Evolutionary conservation across 1,139 yeast genomes (phyloP).

Genomic region (Scheffersomyces parashehatae): DNA sequence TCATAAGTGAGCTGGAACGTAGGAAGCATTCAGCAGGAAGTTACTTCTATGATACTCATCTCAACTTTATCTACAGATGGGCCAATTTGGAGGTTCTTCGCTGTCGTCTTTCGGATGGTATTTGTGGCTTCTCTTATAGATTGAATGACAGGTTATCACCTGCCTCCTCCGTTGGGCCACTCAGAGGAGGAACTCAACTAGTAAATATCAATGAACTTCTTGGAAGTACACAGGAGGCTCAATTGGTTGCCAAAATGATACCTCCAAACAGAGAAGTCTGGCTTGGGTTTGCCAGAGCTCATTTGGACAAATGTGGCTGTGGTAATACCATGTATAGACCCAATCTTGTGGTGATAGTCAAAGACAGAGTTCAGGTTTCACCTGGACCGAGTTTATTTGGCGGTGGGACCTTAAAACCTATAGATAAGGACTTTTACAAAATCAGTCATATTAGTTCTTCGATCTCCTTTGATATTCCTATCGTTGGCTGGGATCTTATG

Average conservation of each 20-base stretch:
- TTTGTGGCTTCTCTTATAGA: constrained; percentile 28
- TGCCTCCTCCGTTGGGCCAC: constrained; percentile 17
- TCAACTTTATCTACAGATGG: constrained; percentile 42
- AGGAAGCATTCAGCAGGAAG: constrained; percentile 1
- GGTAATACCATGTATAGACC: constrained; percentile 26
- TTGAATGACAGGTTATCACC: constrained; percentile 16
- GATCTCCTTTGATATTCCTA: constrained; percentile 29
- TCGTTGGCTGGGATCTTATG: constrained; percentile 20
- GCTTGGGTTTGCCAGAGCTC: constrained; percentile 29
- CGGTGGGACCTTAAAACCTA: constrained; percentile 4
- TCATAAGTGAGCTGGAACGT: constrained; percentile 27
- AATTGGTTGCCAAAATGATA: constrained; percentile 3
- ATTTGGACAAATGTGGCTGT: constrained; percentile 27
- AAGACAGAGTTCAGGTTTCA: constrained; percentile 11
- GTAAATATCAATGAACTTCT: constrained; percentile 16
- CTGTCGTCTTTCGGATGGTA: constrained; percentile 21
- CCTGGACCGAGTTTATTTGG: not conserved
- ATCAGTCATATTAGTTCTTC: constrained; percentile 32
- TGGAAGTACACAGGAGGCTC: not conserved
- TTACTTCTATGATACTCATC: constrained; percentile 25
- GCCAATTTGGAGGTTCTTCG: constrained; percentile 34
- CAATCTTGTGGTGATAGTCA: constrained; percentile 22
- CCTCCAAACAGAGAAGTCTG: constrained; percentile 25
- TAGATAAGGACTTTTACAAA: constrained; percentile 13
- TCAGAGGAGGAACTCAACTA: constrained; percentile 30